Evolutionary conservation across 129 eudicot genomes (phyloP).

Genomic region (Pittosporum tobira): DNA sequence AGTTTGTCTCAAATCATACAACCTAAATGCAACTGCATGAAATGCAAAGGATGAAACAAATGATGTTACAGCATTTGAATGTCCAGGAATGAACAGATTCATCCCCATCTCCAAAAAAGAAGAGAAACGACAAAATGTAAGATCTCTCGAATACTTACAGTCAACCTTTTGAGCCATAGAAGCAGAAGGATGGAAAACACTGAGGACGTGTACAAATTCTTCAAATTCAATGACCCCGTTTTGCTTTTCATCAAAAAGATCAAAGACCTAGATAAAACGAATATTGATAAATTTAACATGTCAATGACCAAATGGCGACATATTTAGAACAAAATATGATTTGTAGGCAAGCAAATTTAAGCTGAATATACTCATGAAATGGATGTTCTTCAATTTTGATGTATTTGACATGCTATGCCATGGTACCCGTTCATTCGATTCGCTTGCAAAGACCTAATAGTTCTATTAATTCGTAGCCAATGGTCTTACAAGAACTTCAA

Average conservation of each 20-base stretch:
- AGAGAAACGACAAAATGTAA: neutral
- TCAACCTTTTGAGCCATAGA: constrained; percentile 27
- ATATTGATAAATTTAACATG: neutral
- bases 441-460: too few relatives aligned
- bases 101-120: neutral
- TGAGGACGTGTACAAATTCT: constrained; percentile 41
- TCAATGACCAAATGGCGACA: neutral
- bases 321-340: neutral
- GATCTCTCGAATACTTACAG: constrained; percentile 24
- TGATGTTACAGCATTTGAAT: neutral
- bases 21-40: constrained; percentile 37
- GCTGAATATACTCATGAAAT: neutral
- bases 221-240: constrained; percentile 50
- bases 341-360: neutral
- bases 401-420: neutral
- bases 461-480: too few relatives aligned
- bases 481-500: too few relatives aligned
- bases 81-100: neutral
- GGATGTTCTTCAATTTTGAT: neutral
- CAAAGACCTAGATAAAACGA: constrained; percentile 33
- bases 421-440: too few relatives aligned
- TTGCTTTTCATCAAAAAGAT: constrained; percentile 52
- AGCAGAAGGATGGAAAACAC: constrained; percentile 45
- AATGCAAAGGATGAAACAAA: constrained; percentile 7
- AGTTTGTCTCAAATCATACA: constrained; percentile 54